Base-by-base conservation (phyloP, 108 stramenopile genomes). In the Hondaea fermentalgiana region DNA sequence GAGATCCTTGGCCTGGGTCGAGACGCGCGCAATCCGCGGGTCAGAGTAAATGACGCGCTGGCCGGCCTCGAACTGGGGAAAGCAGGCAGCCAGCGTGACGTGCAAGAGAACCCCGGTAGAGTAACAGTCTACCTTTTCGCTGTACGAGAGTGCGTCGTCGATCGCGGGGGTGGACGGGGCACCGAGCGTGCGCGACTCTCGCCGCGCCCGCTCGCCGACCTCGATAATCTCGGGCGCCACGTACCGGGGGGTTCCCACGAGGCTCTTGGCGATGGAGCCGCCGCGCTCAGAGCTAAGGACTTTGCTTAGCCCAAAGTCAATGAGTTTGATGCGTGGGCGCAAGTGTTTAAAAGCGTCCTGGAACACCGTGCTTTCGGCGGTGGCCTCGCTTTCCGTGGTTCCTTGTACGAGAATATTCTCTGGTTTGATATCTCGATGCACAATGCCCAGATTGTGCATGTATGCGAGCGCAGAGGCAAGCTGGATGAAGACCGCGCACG, bases 341-440 rank as follows among this genome's bases (percentile, higher is more conserved):
- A 83, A 45, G 51, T 83, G 76, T 1, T 83, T 47, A 45, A 83
- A 83, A 0, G 76, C 76, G 76, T 83, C 76, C 49, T 83, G 45
- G 76, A 83, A 83, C 19, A 83, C 76, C 8, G 64, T 23, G 49
- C 49, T 23, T 12, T 83, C 49, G 16, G 45, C 16, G 23, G 12
- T 28, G n/a, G 51, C 51, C 76, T 99, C 98, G 16, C 97, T 97
- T 71, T 91, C 91, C 2, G 83, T 91, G 59, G 91, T 90, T 5
- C 96, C 97, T 45, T 92, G 89, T 53, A 97, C 90, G 44, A 99
- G 92, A 25, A 98, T 93, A 89, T 99, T 99, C 89, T 99, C 98
- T 3, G 96, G 96, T 91, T 98, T 98, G 88, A 98, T 93, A 87
- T 97, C 98, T 21, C 98, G 94, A 92, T 98, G 97, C 64, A 98